These are phyloP conservation scores for Mycena filopes DNA, from an alignment of 768 basidiomycete species.

Conservation along the genomic window DNA sequence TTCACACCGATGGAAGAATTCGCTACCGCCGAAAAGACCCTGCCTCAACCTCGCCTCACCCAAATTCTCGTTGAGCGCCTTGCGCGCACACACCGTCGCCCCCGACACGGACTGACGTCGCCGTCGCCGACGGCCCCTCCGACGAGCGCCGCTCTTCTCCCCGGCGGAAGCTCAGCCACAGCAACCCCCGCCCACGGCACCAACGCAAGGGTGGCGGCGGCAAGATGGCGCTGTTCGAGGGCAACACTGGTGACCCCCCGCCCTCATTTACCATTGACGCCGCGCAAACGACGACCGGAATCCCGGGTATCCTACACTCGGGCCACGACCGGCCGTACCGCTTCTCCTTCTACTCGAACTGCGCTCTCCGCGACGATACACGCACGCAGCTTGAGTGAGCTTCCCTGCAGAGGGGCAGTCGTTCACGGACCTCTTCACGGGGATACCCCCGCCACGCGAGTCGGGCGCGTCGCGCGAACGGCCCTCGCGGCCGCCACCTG, in stretches of 20 bases:
- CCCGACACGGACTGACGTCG: slow-evolving; percentile 29
- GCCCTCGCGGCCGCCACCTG: slow-evolving; percentile 26
- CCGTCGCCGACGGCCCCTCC: slow-evolving; percentile 36
- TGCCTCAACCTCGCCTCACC: slow-evolving; percentile 69
- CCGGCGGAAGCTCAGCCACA: slow-evolving; percentile 90
- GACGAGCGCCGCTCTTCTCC: slow-evolving; percentile 56
- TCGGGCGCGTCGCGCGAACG: slow-evolving; percentile 26
- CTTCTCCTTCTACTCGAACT: slow-evolving; percentile 99
- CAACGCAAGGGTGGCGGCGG: slow-evolving; percentile 71
- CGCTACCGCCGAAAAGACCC: slow-evolving; percentile 73
- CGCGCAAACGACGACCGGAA: slow-evolving; percentile 30
- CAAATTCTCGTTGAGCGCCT: slow-evolving; percentile 49
- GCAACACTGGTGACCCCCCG: slow-evolving; percentile 57
- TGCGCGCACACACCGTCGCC: slow-evolving; percentile 33
- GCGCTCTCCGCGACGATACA: slow-evolving; percentile 93
- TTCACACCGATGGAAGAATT: slow-evolving; percentile 83
- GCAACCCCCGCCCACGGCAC: slow-evolving; percentile 72
- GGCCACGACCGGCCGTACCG: slow-evolving; percentile 92
- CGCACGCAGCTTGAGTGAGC: slow-evolving; percentile 89
- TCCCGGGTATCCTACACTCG: slow-evolving; percentile 50
- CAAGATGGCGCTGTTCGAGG: slow-evolving; percentile 93
- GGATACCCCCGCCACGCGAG: slow-evolving; percentile 45
- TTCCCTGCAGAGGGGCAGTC: slow-evolving; percentile 94
- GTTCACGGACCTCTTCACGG: slow-evolving; percentile 90
- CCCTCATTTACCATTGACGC: slow-evolving; percentile 49